These are phyloP conservation scores for Salinomyces thailandicus DNA, from an alignment of 2,329 filamentous ascomycete species.

Conservation along the genomic window DNA sequence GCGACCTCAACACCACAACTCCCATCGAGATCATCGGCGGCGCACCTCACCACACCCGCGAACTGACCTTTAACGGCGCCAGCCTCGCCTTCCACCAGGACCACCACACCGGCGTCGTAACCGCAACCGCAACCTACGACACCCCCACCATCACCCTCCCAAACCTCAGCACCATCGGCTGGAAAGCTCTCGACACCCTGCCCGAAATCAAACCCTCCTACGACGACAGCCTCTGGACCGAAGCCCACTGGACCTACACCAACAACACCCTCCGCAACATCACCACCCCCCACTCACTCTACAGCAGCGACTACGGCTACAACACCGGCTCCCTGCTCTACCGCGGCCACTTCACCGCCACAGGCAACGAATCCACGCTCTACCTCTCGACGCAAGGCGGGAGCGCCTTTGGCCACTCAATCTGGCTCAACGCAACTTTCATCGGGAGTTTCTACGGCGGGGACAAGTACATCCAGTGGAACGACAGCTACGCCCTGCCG, in stretches of 20 bases:
- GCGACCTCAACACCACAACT: conserved; percentile 62
- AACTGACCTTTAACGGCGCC: conserved; percentile 52
- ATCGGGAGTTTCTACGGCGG: conserved; percentile 55
- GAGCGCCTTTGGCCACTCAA: conserved; percentile 53
- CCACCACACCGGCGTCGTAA: conserved; percentile 34
- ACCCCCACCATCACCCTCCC: conserved; percentile 46
- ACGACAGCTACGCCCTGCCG: conserved; percentile 46
- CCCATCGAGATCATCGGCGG: conserved; percentile 58
- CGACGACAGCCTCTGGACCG: conserved; percentile 58
- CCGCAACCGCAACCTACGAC: conserved; percentile 41
- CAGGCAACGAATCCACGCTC: conserved; percentile 48
- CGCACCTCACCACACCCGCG: conserved; percentile 41
- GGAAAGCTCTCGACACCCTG: conserved; percentile 61
- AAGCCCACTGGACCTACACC: conserved; percentile 47
- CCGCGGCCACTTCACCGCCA: conserved; percentile 58
- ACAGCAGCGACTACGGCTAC: conserved; percentile 63
- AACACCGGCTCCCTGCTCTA: conserved; percentile 58
- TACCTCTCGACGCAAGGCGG: conserved; percentile 53
- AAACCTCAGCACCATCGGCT: conserved; percentile 47
- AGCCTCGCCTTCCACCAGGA: conserved; percentile 21
- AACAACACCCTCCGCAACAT: conserved; percentile 49
- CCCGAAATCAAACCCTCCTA: conserved; percentile 57
- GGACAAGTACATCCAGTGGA: conserved; percentile 40
- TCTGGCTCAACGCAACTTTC: conserved; percentile 55
- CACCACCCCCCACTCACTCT: conserved; percentile 54